A percentile compares a stretch with the other conserved stretches of the same genome.
Evolutionary conservation across 305 asterid genomes (phyloP).

Genomic region (Withania somnifera): DNA sequence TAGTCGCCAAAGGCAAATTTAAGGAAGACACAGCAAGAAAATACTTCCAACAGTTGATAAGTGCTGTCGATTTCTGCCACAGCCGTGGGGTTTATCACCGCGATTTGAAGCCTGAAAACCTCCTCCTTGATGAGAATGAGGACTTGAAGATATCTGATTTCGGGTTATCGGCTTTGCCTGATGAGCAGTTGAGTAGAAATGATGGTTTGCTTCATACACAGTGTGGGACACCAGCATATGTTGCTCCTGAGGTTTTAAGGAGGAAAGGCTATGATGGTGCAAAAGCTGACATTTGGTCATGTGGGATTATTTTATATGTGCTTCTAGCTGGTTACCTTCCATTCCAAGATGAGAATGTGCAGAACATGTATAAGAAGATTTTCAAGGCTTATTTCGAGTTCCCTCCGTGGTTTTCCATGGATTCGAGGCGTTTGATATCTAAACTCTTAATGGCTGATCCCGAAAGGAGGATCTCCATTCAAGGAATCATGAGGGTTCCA

Average conservation of each 20-base stretch:
- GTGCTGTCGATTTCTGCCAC: conserved; percentile 39
- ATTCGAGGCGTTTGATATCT: conserved; percentile 28
- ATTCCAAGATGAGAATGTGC: conserved; percentile 25
- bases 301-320: conserved; percentile 38
- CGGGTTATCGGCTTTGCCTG: conserved; percentile 33
- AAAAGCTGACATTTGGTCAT: conserved; percentile 45
- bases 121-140: conserved; percentile 38
- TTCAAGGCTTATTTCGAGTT: conserved; percentile 26
- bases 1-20: conserved; percentile 21
- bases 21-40: conserved; percentile 31
- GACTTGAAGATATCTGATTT: conserved; percentile 37
- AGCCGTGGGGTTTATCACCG: conserved; percentile 42
- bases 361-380: conserved; percentile 29
- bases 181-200: conserved; percentile 19
- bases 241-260: conserved; percentile 38
- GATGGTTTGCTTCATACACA: conserved; percentile 40
- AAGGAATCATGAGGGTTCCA: conserved; percentile 21
- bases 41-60: conserved; percentile 40
- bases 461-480: conserved; percentile 22
- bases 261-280: conserved; percentile 42
- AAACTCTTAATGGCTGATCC: conserved; percentile 33
- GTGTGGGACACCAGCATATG: conserved; percentile 44
- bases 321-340: conserved; percentile 41
- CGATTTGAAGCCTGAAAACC: conserved; percentile 43
- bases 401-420: conserved; percentile 36